phyloP scores from a whole-genome alignment of 768 basidiomycete species.

The Macrocybe gigantea region DNA sequence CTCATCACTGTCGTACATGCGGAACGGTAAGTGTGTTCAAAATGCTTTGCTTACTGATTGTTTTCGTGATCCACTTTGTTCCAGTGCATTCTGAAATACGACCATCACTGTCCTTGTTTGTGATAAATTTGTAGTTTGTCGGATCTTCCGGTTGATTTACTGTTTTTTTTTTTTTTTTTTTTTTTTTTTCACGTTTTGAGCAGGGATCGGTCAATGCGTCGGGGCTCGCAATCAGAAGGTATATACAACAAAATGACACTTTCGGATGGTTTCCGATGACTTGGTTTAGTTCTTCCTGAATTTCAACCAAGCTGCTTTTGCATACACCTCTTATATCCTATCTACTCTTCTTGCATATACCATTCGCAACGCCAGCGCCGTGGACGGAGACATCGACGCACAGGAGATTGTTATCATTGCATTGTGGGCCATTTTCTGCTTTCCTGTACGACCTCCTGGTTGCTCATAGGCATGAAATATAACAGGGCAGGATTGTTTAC shows the following conservation, averaged over 20 bases:
- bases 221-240: constrained; percentile 91
- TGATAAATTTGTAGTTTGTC: constrained; percentile 1
- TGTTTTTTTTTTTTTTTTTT: not conserved
- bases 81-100: constrained; percentile 78
- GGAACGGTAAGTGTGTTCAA: constrained; percentile 55
- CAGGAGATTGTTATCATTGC: constrained; percentile 70
- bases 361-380: constrained; percentile 23
- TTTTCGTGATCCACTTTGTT: constrained; percentile 3
- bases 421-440: constrained; percentile 43
- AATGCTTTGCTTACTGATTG: not conserved
- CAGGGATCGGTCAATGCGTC: constrained; percentile 93
- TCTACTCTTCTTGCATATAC: constrained; percentile 52
- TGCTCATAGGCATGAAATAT: too few relatives aligned
- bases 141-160: not conserved
- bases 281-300: constrained; percentile 71
- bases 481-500: constrained; percentile 63
- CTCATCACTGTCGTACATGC: constrained; percentile 80
- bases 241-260: not conserved
- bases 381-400: constrained; percentile 40
- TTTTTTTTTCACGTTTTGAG: constrained; percentile 5
- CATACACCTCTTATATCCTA: constrained; percentile 62
- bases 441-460: not conserved
- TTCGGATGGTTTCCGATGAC: not conserved
- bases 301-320: constrained; percentile 58
- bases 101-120: constrained; percentile 89